phyloP scores from a whole-genome alignment of 495 filamentous ascomycete genomes.

The Xylaria telfairii region DNA sequence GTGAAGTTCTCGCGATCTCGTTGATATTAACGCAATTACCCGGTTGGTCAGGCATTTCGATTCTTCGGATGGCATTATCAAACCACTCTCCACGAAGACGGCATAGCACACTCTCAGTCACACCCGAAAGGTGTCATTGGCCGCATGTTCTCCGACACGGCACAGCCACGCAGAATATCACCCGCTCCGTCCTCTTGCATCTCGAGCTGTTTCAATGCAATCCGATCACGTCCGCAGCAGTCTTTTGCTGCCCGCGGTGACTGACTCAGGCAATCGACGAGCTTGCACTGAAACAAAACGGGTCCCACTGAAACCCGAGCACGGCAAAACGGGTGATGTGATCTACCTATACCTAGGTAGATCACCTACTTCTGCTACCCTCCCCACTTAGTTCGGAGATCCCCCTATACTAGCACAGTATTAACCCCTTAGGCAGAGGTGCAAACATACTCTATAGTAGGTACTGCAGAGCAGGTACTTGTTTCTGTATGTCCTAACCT shows the following conservation, averaged over 20 bases:
- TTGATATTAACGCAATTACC: background rate
- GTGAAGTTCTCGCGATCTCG: background rate
- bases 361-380: too few relatives aligned
- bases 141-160: background rate
- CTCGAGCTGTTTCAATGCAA: constrained; percentile 13
- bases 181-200: background rate
- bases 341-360: background rate
- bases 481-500: too few relatives aligned
- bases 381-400: too few relatives aligned
- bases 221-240: too few relatives aligned
- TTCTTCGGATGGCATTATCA: background rate
- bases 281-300: constrained; percentile 1
- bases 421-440: too few relatives aligned
- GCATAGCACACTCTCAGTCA: background rate
- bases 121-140: background rate
- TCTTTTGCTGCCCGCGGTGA: background rate
- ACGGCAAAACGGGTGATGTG: background rate
- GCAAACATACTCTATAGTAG: too few relatives aligned
- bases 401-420: too few relatives aligned
- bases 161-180: background rate
- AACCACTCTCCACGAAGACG: background rate
- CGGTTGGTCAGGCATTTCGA: background rate
- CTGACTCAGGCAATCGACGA: background rate
- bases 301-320: background rate
- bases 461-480: too few relatives aligned